Evolutionary conservation across 2,329 filamentous ascomycete genomes (phyloP).

Genomic region (Pseudocercospora fuligena): DNA sequence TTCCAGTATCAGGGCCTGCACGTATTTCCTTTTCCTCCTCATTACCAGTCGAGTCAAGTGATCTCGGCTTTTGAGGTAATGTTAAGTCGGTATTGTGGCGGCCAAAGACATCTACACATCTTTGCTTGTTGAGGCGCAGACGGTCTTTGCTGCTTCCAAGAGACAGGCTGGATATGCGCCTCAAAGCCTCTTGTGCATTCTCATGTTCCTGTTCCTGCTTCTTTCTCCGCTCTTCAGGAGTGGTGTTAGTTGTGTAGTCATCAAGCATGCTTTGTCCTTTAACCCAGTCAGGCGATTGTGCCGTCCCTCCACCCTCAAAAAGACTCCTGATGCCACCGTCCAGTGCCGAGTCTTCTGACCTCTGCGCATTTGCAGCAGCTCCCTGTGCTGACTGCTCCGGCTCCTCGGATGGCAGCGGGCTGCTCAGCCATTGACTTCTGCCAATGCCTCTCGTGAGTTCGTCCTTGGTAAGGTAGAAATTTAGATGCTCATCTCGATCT

Average conservation of each 20-base stretch:
- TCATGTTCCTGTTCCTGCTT: slow-evolving; percentile 42
- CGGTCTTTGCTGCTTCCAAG: slow-evolving; percentile 80
- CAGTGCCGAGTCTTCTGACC: neutral
- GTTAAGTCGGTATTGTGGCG: slow-evolving; percentile 81
- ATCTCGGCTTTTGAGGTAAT: slow-evolving; percentile 64
- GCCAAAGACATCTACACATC: slow-evolving; percentile 86
- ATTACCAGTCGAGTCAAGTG: slow-evolving; percentile 20
- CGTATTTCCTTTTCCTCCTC: slow-evolving; percentile 59
- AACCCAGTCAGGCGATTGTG: slow-evolving; percentile 18
- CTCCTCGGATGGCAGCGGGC: slow-evolving; percentile 15
- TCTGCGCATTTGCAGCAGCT: neutral
- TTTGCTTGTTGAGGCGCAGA: slow-evolving; percentile 78
- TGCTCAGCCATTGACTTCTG: slow-evolving; percentile 66
- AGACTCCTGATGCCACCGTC: neutral
- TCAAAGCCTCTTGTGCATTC: slow-evolving; percentile 75
- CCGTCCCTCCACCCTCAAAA: neutral
- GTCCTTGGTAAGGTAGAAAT: slow-evolving; percentile 72
- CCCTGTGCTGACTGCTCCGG: neutral
- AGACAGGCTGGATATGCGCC: slow-evolving; percentile 76
- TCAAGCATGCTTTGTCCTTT: slow-evolving; percentile 6
- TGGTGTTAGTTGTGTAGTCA: slow-evolving; percentile 41
- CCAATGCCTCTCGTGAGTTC: slow-evolving; percentile 71
- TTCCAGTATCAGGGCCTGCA: slow-evolving; percentile 90
- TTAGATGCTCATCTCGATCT: slow-evolving; percentile 59
- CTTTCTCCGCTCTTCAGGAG: slow-evolving; percentile 52